A percentile compares a stretch with the other conserved stretches of the same genome.
These are phyloP conservation scores for Symbiotaphrina buchneri DNA, from an alignment of 495 filamentous ascomycete species.

Conservation along the genomic window DNA sequence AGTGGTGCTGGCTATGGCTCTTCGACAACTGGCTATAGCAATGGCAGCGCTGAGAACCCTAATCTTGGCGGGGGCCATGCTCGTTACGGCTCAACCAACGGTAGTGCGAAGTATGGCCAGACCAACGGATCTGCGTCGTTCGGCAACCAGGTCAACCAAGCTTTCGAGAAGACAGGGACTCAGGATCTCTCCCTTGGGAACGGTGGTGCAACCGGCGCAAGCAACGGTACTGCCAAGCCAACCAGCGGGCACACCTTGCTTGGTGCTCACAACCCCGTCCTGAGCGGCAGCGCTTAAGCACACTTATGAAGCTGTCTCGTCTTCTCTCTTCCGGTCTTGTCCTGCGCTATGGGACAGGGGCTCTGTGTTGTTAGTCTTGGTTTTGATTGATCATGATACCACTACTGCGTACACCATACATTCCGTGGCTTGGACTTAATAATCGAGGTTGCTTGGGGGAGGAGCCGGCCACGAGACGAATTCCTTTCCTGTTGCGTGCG, in stretches of 20 bases:
- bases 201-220: slow-evolving; percentile 3
- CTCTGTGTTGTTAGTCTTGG: background rate
- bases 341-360: background rate
- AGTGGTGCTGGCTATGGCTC: slow-evolving; percentile 6
- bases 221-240: slow-evolving; percentile 8
- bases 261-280: slow-evolving; percentile 23
- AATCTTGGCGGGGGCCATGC: slow-evolving; percentile 3
- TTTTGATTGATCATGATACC: too few relatives aligned
- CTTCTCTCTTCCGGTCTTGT: background rate
- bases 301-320: slow-evolving; percentile 4
- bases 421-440: too few relatives aligned
- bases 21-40: too few relatives aligned
- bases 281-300: slow-evolving; percentile 17
- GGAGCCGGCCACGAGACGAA: too few relatives aligned
- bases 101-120: slow-evolving; percentile 7
- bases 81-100: too few relatives aligned
- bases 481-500: too few relatives aligned
- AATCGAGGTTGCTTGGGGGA: too few relatives aligned
- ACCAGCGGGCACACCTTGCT: slow-evolving; percentile 13
- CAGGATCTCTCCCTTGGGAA: slow-evolving; percentile 9
- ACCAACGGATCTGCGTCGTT: slow-evolving; percentile 18
- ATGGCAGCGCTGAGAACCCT: too few relatives aligned
- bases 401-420: too few relatives aligned
- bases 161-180: slow-evolving; percentile 16
- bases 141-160: slow-evolving; percentile 29